Base-by-base conservation (phyloP, 768 basidiomycete species). In the Lyophyllum decastes region DNA sequence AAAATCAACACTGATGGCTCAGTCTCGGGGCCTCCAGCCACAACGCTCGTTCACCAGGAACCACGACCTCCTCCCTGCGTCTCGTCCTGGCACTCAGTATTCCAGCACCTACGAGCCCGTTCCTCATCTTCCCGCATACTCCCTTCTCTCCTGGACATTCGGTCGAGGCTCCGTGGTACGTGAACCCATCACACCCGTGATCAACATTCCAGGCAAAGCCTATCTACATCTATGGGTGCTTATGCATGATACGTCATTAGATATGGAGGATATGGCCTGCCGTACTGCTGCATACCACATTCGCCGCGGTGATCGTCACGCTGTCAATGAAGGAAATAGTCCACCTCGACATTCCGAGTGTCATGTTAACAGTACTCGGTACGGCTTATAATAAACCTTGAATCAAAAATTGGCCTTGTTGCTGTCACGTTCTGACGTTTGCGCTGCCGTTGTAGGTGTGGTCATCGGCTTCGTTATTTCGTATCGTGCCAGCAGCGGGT, bases 201-300 rank as follows among this genome's bases (percentile, higher is more conserved):
- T n/a, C n/a, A n/a, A n/a, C n/a, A n/a, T n/a, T n/a, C n/a, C n/a
- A n/a, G n/a, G n/a, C n/a, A n/a, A n/a, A n/a, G n/a, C n/a, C n/a
- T n/a, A n/a, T n/a, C n/a, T n/a, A n/a, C n/a, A n/a, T n/a, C n/a
- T n/a, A n/a, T 46, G 33, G 5, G 16, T 9, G 17, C 35, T 0
- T 54, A 34, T 17, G n/a, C n/a, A n/a, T 27, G 33, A 10, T 14
- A 22, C 1, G 2, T n/a, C 40, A 41, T 19, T 60, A 80, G 78
- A 76, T 87, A 12, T 86, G 83, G 81, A 77, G 80, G 52, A 86
- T 87, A 62, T 88, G 86, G 86, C 85, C 85, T 1, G 85, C 85
- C 0, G 85, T 87, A 1, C 60, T 85, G n/a, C 65, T 87, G 24
- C 82, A 87, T 66, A 86, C 86, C 4, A 49, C 75, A 4, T 85